phyloP scores from a whole-genome alignment of 305 asterid species.

The Fraxinus floribunda region DNA sequence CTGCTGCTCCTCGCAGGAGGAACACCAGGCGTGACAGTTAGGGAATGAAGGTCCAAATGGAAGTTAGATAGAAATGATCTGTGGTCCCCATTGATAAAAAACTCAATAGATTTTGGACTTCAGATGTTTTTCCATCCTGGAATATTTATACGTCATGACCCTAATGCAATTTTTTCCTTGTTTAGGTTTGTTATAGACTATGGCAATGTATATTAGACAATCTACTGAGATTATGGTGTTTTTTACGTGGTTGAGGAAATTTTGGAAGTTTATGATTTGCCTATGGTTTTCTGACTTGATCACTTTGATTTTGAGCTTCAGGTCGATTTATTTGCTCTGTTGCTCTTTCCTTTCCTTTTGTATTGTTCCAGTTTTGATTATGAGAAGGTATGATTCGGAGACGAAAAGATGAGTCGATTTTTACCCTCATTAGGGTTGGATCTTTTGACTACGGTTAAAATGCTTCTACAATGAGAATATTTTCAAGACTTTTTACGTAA shows the following conservation, averaged over 20 bases:
- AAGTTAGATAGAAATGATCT: constrained; percentile 15
- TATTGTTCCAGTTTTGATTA: background rate
- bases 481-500: background rate
- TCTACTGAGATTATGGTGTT: constrained; percentile 26
- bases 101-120: constrained; percentile 7
- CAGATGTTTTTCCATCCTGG: constrained; percentile 20
- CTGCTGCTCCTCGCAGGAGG: constrained; percentile 61
- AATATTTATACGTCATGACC: constrained; percentile 19
- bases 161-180: constrained; percentile 26
- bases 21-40: constrained; percentile 68
- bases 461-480: background rate
- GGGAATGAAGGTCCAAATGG: constrained; percentile 19
- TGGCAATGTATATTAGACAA: constrained; percentile 32
- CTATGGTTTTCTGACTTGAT: background rate
- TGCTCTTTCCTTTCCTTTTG: background rate
- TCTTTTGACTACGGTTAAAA: background rate
- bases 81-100: background rate
- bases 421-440: background rate
- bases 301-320: background rate
- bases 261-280: constrained; percentile 22
- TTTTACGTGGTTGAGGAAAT: constrained; percentile 28
- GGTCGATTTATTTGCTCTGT: background rate
- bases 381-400: background rate
- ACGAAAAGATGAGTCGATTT: background rate
- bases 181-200: constrained; percentile 29